phyloP scores from a whole-genome alignment of 73 alveolate species.

The Paraurostyla sp. region DNA sequence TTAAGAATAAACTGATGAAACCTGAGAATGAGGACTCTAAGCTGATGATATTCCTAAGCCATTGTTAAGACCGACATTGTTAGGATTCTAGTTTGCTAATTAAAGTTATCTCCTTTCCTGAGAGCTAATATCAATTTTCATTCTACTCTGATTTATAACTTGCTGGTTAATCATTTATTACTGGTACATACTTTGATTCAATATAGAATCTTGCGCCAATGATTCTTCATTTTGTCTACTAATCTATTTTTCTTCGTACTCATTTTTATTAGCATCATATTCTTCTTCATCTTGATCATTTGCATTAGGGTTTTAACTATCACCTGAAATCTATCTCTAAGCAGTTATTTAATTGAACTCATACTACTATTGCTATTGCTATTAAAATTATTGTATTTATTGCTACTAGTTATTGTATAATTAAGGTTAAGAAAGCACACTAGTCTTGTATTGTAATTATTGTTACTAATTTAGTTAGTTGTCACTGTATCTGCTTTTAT shows the following conservation, averaged over 20 bases:
- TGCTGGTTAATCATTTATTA: background rate
- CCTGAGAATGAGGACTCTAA: background rate
- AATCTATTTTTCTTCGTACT: background rate
- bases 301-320: too few relatives aligned
- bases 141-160: background rate
- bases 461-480: too few relatives aligned
- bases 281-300: background rate
- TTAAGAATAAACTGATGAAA: background rate
- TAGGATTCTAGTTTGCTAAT: background rate
- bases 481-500: too few relatives aligned
- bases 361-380: too few relatives aligned
- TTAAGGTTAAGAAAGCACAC: too few relatives aligned
- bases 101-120: background rate
- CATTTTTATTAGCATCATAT: background rate
- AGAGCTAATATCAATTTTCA: constrained; percentile 26
- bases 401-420: too few relatives aligned
- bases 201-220: background rate
- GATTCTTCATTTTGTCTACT: background rate
- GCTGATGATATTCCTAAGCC: too few relatives aligned
- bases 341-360: too few relatives aligned
- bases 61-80: too few relatives aligned
- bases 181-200: background rate
- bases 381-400: too few relatives aligned
- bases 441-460: too few relatives aligned
- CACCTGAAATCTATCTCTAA: background rate